Conservation (phyloP, 768 basidiomycete species). For the Ramaria sp. region DNA sequence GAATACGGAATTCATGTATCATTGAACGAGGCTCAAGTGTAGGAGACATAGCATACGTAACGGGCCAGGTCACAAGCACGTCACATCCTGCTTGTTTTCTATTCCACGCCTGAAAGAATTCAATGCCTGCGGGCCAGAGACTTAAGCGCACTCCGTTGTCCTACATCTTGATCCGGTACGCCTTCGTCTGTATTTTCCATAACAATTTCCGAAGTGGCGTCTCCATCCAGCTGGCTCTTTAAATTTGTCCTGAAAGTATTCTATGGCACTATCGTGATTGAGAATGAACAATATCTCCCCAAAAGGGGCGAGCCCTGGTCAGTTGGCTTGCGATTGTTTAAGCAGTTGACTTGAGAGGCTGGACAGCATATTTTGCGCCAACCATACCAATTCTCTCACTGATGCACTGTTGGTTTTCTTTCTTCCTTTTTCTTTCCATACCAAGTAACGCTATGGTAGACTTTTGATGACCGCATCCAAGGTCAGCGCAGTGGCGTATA, state of each 20-base stretch:
- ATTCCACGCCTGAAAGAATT: too few species aligned
- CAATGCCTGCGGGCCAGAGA: background rate
- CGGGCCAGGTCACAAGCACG: too few species aligned
- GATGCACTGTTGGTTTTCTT: conserved; percentile 63
- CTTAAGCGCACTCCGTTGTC: background rate
- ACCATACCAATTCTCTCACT: conserved; percentile 79
- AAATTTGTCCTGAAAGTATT: conserved; percentile 83
- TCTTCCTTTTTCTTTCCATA: background rate
- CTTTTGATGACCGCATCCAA: conserved; percentile 58
- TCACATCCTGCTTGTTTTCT: too few species aligned
- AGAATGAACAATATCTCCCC: conserved; percentile 64
- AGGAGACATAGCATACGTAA: background rate
- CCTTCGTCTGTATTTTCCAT: background rate
- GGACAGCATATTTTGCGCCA: conserved; percentile 68
- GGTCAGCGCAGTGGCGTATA: conserved; percentile 23
- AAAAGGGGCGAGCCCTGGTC: conserved; percentile 67
- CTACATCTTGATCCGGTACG: conserved; percentile 1
- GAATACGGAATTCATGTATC: background rate
- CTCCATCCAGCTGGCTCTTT: conserved; percentile 33
- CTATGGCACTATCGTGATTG: conserved; percentile 81
- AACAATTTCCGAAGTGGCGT: background rate
- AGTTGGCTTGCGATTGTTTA: conserved; percentile 12
- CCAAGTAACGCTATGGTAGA: conserved; percentile 23
- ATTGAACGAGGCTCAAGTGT: background rate
- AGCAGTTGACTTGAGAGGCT: conserved; percentile 3